Evolutionary conservation across 2,329 filamentous ascomycete genomes (phyloP).

Genomic region (Neonectria hederae): DNA sequence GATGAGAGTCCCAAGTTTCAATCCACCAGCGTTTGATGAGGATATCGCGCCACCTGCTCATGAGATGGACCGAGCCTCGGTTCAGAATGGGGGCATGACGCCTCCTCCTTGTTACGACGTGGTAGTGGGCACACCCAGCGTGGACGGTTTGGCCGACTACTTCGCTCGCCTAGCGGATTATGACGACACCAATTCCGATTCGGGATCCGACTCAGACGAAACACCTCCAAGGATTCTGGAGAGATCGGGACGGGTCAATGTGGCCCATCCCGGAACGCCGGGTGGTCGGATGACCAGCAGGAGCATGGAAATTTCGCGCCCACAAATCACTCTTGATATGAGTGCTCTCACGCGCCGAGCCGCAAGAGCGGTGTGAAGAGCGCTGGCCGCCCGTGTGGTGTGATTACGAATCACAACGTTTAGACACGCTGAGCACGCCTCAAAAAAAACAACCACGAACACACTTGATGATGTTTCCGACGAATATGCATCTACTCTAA

Average conservation of each 20-base stretch:
- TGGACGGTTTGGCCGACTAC: slow-evolving; percentile 83
- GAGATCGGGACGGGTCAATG: slow-evolving; percentile 64
- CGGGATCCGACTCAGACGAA: slow-evolving; percentile 55
- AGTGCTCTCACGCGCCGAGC: slow-evolving; percentile 37
- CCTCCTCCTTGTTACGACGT: slow-evolving; percentile 87
- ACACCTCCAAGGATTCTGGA: slow-evolving; percentile 57
- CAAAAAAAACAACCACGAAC: slow-evolving; percentile 9
- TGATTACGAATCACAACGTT: slow-evolving; percentile 14
- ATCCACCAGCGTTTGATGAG: slow-evolving; percentile 86
- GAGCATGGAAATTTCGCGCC: slow-evolving; percentile 64
- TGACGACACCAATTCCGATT: slow-evolving; percentile 50
- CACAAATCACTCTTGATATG: slow-evolving; percentile 42
- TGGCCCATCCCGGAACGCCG: slow-evolving; percentile 65
- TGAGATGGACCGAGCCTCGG: slow-evolving; percentile 32
- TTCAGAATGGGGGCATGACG: slow-evolving; percentile 64
- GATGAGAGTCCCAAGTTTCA: slow-evolving; percentile 83
- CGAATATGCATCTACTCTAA: slow-evolving; percentile 30
- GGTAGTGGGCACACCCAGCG: slow-evolving; percentile 74
- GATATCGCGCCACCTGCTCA: slow-evolving; percentile 59
- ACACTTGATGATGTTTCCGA: slow-evolving; percentile 24
- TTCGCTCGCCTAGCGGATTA: slow-evolving; percentile 79
- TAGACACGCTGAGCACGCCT: background rate
- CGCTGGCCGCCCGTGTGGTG: slow-evolving; percentile 35
- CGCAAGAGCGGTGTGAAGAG: slow-evolving; percentile 38
- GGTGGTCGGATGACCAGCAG: slow-evolving; percentile 64